Evolutionary conservation across 192 early-diverging fungal species (phyloP).

Genomic region (Coemansia furcata): DNA sequence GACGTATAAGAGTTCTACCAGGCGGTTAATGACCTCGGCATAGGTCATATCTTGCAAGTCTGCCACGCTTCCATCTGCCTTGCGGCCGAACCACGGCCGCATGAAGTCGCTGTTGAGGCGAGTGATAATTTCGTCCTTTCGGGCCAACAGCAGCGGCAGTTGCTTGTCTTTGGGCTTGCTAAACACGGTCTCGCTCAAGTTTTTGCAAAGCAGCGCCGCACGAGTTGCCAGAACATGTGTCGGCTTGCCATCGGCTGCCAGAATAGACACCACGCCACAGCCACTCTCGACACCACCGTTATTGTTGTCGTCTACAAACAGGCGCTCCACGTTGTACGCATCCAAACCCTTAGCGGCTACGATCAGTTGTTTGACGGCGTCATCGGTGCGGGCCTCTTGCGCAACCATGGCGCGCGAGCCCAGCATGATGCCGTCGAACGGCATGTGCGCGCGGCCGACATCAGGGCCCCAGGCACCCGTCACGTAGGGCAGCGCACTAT

Average conservation of each 20-base stretch:
- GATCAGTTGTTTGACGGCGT: conserved; percentile 79
- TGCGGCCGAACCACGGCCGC: conserved; percentile 93
- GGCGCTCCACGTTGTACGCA: conserved; percentile 74
- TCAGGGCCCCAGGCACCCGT: conserved; percentile 82
- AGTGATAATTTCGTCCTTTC: conserved; percentile 83
- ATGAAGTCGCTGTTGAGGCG: conserved; percentile 87
- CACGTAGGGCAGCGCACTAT: conserved; percentile 81
- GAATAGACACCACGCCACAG: conserved; percentile 87
- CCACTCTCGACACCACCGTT: conserved; percentile 30
- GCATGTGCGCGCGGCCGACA: conserved; percentile 82
- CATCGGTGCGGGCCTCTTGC: conserved; percentile 70
- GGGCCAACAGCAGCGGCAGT: conserved; percentile 62
- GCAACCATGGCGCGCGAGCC: conserved; percentile 90
- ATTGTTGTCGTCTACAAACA: conserved; percentile 77
- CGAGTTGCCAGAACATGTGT: conserved; percentile 94
- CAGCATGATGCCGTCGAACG: conserved; percentile 90
- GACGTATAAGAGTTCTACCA: conserved; percentile 78
- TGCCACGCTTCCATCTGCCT: conserved; percentile 62
- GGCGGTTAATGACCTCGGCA: conserved; percentile 72
- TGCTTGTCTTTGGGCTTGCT: conserved; percentile 83
- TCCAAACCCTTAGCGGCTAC: conserved; percentile 75
- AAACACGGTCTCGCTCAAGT: conserved; percentile 84
- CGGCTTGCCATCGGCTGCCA: conserved; percentile 76
- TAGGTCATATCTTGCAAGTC: conserved; percentile 95
- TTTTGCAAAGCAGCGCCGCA: conserved; percentile 84